Evolutionary conservation across 345 rosid species (phyloP).

Genomic region (Populus deltoides): DNA sequence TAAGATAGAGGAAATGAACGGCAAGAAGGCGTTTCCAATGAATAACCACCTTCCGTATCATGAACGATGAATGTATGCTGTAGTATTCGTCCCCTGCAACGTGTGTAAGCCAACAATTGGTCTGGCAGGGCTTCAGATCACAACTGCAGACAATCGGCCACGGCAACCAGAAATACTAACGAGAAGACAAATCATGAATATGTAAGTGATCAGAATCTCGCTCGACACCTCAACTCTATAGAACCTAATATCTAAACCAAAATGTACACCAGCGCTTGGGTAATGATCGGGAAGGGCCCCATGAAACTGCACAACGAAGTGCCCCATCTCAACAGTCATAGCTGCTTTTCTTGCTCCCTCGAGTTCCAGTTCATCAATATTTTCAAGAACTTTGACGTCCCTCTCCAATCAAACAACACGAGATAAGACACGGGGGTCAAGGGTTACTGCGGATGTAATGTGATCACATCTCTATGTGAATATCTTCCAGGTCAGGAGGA

Average conservation of each 20-base stretch:
- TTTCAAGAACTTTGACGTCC: background rate
- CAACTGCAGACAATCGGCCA: background rate
- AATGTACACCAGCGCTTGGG: conserved; percentile 47
- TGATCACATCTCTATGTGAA: conserved; percentile 15
- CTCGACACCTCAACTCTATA: conserved; percentile 25
- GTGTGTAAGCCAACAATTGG: background rate
- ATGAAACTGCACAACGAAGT: conserved; percentile 14
- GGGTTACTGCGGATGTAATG: background rate
- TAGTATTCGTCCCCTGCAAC: background rate
- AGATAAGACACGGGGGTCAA: background rate
- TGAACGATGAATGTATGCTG: background rate
- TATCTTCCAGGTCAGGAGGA: conserved; percentile 44
- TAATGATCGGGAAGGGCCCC: conserved; percentile 49
- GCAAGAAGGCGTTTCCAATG: background rate
- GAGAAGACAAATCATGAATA: background rate
- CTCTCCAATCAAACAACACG: background rate
- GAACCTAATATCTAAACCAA: conserved; percentile 26
- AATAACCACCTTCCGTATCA: background rate
- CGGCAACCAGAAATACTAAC: conserved; percentile 3
- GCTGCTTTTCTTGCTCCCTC: conserved; percentile 1
- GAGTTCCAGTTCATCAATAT: background rate
- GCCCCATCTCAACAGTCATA: conserved; percentile 12
- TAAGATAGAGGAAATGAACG: background rate
- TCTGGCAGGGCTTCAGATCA: background rate
- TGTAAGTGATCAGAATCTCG: conserved; percentile 14